These are phyloP conservation scores for Trypanosoma theileri DNA, from an alignment of 208 protist genomes.

Conservation along the genomic window DNA sequence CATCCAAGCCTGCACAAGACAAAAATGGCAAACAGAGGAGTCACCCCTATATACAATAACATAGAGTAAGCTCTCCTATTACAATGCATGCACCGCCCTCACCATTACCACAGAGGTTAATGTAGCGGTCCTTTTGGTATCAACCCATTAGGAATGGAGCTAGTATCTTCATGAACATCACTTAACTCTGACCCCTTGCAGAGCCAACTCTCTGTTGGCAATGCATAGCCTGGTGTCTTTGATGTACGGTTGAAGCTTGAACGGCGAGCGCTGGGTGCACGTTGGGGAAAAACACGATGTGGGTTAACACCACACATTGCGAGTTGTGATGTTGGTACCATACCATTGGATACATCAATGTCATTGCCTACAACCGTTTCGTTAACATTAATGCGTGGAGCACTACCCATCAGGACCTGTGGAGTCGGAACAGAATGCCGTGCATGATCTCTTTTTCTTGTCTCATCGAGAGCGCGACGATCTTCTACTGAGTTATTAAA, in stretches of 20 bases:
- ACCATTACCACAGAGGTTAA: not conserved
- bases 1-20: too few species aligned
- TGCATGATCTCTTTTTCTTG: not conserved
- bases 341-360: not conserved
- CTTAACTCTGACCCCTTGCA: conserved; percentile 48
- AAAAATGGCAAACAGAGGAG: too few species aligned
- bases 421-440: not conserved
- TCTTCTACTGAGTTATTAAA: conserved; percentile 3
- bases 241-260: conserved; percentile 1
- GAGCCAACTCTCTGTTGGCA: conserved; percentile 75
- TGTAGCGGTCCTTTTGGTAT: not conserved
- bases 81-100: too few species aligned
- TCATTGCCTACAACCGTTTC: conserved; percentile 3
- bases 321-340: conserved; percentile 29
- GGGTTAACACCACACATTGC: conserved; percentile 15
- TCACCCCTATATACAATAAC: too few species aligned
- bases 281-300: conserved; percentile 5
- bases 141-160: conserved; percentile 1
- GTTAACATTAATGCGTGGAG: conserved; percentile 6
- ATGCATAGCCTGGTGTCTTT: conserved; percentile 57
- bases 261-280: conserved; percentile 13
- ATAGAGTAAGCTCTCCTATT: too few species aligned
- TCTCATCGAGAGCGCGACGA: not conserved
- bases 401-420: conserved; percentile 23
- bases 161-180: conserved; percentile 17